phyloP scores from a whole-genome alignment of 768 basidiomycete genomes.

The Phlebiopsis flavidoalba region DNA sequence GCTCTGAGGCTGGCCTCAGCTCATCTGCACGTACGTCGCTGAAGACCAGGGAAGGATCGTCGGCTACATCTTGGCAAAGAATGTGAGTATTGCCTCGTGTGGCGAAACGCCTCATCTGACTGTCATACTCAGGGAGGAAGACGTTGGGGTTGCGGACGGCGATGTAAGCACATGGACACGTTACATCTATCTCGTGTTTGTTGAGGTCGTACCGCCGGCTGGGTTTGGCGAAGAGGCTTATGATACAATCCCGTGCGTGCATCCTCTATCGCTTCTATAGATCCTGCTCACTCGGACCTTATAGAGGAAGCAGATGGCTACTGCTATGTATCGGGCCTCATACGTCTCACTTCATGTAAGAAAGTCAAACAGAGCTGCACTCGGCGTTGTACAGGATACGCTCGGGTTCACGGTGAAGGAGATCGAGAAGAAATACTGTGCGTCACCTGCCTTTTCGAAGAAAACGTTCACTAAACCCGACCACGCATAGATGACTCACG shows the following conservation, averaged over 20 bases:
- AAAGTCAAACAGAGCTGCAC: constrained; percentile 91
- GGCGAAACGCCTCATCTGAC: not conserved
- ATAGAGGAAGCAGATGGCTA: constrained; percentile 89
- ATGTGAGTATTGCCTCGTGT: constrained; percentile 49
- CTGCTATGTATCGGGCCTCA: constrained; percentile 77
- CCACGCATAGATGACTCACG: constrained; percentile 57
- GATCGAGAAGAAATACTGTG: constrained; percentile 90
- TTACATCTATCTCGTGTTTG: constrained; percentile 96
- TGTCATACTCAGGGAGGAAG: constrained; percentile 52
- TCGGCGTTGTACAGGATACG: constrained; percentile 82
- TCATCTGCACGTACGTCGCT: constrained; percentile 85
- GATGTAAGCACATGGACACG: constrained; percentile 79
- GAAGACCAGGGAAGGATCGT: constrained; percentile 89
- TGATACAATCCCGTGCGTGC: constrained; percentile 84
- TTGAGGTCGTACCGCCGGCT: constrained; percentile 85
- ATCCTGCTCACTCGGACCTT: not conserved
- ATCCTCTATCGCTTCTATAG: not conserved
- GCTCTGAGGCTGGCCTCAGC: constrained; percentile 87
- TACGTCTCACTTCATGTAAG: constrained; percentile 90
- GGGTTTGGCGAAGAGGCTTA: constrained; percentile 90
- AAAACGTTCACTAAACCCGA: not conserved
- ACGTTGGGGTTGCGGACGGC: constrained; percentile 49
- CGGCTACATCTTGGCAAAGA: constrained; percentile 93
- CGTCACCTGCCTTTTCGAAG: constrained; percentile 26
- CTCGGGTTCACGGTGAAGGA: constrained; percentile 84